phyloP scores from a whole-genome alignment of 345 rosid species.

The Salix suchowensis region DNA sequence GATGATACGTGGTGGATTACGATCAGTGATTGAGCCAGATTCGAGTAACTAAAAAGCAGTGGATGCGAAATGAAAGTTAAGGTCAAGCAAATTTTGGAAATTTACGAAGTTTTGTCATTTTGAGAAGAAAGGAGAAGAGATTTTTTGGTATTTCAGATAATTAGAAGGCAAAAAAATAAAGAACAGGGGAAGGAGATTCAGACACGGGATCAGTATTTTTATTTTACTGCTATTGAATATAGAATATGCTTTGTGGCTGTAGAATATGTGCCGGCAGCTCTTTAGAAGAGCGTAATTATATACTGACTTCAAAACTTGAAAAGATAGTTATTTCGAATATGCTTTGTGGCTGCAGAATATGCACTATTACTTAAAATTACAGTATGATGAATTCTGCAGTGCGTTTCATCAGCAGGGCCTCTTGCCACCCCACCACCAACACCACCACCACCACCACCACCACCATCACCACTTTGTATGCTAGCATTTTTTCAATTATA shows the following conservation, averaged over 20 bases:
- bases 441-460: too few relatives aligned
- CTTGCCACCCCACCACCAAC: neutral
- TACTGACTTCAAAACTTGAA: neutral
- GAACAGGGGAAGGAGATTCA: neutral
- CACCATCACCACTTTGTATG: neutral
- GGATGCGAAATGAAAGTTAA: neutral
- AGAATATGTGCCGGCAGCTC: neutral
- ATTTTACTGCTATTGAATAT: too few relatives aligned
- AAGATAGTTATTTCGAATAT: too few relatives aligned
- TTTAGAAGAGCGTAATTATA: neutral
- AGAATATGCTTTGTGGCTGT: too few relatives aligned
- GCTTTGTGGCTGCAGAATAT: too few relatives aligned
- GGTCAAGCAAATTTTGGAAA: neutral
- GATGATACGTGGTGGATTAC: slow-evolving; percentile 32
- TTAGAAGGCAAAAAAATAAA: neutral
- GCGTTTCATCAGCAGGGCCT: neutral
- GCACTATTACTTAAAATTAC: neutral
- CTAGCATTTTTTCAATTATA: neutral
- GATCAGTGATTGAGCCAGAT: slow-evolving; percentile 28
- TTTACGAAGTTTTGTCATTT: neutral
- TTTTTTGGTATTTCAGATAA: too few relatives aligned
- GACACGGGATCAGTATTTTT: neutral
- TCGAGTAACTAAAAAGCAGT: neutral
- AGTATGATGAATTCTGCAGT: neutral
- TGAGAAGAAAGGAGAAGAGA: neutral